Base-by-base conservation (phyloP, 2,329 filamentous ascomycete genomes). In the Zymoseptoria ardabiliae region DNA sequence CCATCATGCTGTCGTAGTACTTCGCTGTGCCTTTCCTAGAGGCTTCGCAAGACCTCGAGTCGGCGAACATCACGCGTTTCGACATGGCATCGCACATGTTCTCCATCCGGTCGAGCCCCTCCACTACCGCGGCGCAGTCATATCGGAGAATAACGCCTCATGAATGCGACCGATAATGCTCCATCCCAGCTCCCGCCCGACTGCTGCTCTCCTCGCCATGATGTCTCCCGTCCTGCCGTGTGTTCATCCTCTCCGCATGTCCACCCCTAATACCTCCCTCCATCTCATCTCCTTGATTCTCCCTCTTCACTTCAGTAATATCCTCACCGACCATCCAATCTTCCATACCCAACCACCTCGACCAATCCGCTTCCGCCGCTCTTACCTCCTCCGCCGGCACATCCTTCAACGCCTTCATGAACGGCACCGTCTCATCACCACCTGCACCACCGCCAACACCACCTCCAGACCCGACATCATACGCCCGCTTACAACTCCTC, bases 271-370 rank as follows among this genome's bases (percentile, higher is more conserved):
- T 53, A 17, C 17, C 20, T 6, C 51, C 2, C 4, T 53, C 10
- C 20, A 22, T 28, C 51, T 19, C 50, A 51, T 21, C n/a, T 51
- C 19, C 51, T 28, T 30, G 17, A 19, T 25, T 13, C 22, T 19
- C 51, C 35, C 56, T 55, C 20, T 25, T 22, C 22, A 28, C 41
- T 5, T 60, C 55, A 6, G 25, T 7, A 28, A 55, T 55, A 45
- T 60, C 55, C 23, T 55, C 79, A 2, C 92, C 92, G n/a, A 97
- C 79, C 91, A 96, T 96, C 93, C 93, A 97, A 74, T 97, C 93
- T 74, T 96, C 91, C 90, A 97, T 95, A 11, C 90, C 90, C 30
- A 97, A 78, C 93, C 93, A 97, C 69, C 93, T 87, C 71, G 91
- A 95, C 94, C 94, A 99, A 61, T 82, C 86, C 62, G 83, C 82